Percentiles rank a stretch among this genome's conserved stretches.
Evolutionary conservation across 2,329 filamentous ascomycete genomes (phyloP).

Genomic region (Sporothrix inflata): DNA sequence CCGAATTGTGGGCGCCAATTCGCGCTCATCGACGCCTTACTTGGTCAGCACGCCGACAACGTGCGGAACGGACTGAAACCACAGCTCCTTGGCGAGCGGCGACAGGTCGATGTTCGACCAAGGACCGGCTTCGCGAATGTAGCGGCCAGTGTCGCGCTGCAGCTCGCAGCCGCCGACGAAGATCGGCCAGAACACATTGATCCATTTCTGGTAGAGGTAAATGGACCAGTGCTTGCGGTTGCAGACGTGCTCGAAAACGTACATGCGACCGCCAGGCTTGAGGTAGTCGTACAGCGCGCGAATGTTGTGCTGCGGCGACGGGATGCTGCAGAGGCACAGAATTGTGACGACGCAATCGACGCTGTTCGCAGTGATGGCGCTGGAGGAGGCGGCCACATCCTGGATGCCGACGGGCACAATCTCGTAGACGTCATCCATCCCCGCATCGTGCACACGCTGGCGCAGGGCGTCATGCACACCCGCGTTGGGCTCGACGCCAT

Average conservation of each 20-base stretch:
- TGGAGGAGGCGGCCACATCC: conserved; percentile 48
- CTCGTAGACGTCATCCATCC: conserved; percentile 61
- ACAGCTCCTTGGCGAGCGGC: conserved; percentile 46
- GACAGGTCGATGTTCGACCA: conserved; percentile 56
- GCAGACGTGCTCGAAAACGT: conserved; percentile 64
- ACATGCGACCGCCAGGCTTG: conserved; percentile 65
- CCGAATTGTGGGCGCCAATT: background rate
- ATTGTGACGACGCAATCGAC: conserved; percentile 64
- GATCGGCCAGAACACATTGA: conserved; percentile 58
- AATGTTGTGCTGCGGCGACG: conserved; percentile 60
- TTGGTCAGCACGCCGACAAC: conserved; percentile 58
- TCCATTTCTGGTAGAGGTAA: conserved; percentile 53
- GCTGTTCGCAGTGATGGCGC: conserved; percentile 52
- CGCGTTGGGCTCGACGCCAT: conserved; percentile 66
- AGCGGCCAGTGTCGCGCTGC: conserved; percentile 52
- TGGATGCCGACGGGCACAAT: conserved; percentile 67
- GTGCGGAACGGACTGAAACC: conserved; percentile 52
- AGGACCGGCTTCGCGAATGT: conserved; percentile 52
- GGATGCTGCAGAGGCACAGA: conserved; percentile 66
- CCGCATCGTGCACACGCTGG: conserved; percentile 52
- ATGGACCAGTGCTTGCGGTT: conserved; percentile 46
- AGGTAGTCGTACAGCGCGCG: conserved; percentile 59
- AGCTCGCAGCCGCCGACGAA: conserved; percentile 57
- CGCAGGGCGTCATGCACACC: conserved; percentile 55
- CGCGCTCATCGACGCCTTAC: conserved; percentile 35